Evolutionary conservation across 225 moss, liverwort and hornwort species (phyloP), one percentile per base, ranked within the genome.

Genomic region (Bryum argenteum): DNA sequence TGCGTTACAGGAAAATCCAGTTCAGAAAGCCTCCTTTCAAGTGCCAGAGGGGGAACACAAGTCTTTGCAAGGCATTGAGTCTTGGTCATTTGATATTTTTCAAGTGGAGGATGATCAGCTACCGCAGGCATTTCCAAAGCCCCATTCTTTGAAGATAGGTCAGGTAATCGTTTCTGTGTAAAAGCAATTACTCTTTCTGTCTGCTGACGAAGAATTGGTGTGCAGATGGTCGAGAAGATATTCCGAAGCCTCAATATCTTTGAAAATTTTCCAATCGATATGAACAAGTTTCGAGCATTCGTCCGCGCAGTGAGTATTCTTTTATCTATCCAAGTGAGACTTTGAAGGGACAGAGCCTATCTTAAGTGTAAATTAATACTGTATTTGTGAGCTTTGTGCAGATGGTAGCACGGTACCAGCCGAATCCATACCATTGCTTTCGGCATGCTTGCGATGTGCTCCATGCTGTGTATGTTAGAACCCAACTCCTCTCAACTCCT

Each of bases 391-490:
- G 11, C 5, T 17, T 47, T 63, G 55, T 83, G 67, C 79, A 97
- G 94, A 97, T 97, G 96, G 89, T 89, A 54, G 89, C 84, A 63
- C 91, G 90, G 8, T 97, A 97, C 42, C 96, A 97, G 63, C 90
- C 91, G 9, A 94, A 97, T 87, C 91, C 96, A 33, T 97, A 97
- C 73, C 96, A 97, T 73, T 94, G 91, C 75, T 97, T 97, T 66
- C 90, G 94, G 40, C 96, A 97, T 78, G 96, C 96, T 66, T 97
- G 96, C 22, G 94, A 97, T 80, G 96, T 97, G 11, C 81, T 97
- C 74, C 96, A 97, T 73, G 94, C 96, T 10, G 81, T 86, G 96
- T 97, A 93, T 79, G 84, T 66, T 71, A 5, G 0, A 80, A 5
- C 6, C 18, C 1, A 59, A 60, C 1, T 52, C 8, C 26, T 40